Percentiles rank a stretch among this genome's conserved stretches.
These are phyloP conservation scores for Carex cristatella DNA, from an alignment of 176 grass and related monocot genomes.

Conservation along the genomic window DNA sequence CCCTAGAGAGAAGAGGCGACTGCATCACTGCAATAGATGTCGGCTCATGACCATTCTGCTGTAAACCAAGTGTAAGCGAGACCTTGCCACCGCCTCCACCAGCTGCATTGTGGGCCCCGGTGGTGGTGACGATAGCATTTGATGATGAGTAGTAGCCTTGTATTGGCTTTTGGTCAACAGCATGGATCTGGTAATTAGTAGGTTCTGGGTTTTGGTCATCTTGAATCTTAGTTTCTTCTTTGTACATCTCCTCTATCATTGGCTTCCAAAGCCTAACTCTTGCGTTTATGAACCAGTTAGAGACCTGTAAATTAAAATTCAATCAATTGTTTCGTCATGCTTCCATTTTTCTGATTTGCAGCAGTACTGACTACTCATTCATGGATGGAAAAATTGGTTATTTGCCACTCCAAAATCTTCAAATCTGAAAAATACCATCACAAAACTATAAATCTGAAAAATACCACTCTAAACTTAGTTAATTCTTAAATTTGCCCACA, in stretches of 20 bases:
- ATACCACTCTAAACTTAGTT: no score
- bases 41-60: constrained; percentile 37
- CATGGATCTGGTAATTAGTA: constrained; percentile 2
- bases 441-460: no score
- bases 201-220: background rate
- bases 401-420: no score
- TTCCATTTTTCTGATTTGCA: background rate
- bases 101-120: background rate
- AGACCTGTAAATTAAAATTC: constrained; percentile 38
- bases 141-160: background rate
- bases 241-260: constrained; percentile 86
- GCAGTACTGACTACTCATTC: background rate
- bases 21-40: constrained; percentile 1
- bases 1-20: background rate
- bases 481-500: no score
- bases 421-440: no score
- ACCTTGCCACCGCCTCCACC: background rate
- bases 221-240: constrained; percentile 38
- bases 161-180: background rate
- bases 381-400: background rate
- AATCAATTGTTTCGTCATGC: background rate
- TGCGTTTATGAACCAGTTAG: constrained; percentile 96
- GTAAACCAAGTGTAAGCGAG: constrained; percentile 61
- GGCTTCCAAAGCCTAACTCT: constrained; percentile 92
- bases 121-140: background rate